Base-by-base conservation (phyloP, 1,284 basidiomycete species). In the Ganoderma multipileum region DNA sequence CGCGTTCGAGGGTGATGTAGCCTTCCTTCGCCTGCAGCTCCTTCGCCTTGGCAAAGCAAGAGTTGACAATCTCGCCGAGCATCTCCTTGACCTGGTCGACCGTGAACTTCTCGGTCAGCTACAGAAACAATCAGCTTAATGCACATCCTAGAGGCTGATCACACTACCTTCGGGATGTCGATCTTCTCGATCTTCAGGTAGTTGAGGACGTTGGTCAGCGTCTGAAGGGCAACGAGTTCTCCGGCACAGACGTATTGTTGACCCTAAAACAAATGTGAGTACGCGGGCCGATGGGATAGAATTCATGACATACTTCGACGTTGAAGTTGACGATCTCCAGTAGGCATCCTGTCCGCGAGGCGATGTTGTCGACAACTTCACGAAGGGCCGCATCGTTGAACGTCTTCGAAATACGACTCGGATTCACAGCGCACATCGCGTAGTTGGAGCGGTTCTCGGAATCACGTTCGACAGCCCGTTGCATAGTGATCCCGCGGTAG, bases 401-500 rank as follows among this genome's bases (percentile, higher is more conserved):
- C 5, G 94, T 92, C 80, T 92, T 93, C 52, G 95, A 95, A 73
- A 99, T 95, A 70, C 97, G 92, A 75, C 95, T 93, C 1, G 98
- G 98, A 82, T 99, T 99, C 78, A 98, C 94, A 20, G 97, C 97
- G 81, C 96, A 97, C 98, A 99, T 99, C 23, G 96, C 97, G 78
- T 99, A 99, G 81, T 97, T 96, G 41, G 95, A 97, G 64, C 97
- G 90, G 78, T 97, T 97, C 68, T 94, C 86, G 2, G 92, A 86
- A 78, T 99, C 97, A 60, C 97, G 95, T 81, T 98, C 95, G 69
- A 98, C 97, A 26, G 97, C 97, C 58, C 96, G 95, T 79, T 98
- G 97, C 97, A 99, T 99, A 62, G 97, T 99, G 78, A 99, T 97
- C 79, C 97, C 97, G 81, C 98, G 95, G 83, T 98, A 99, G 88